Conservation (phyloP, 192 early-diverging fungal species). For the Backusella mclennaniae region DNA sequence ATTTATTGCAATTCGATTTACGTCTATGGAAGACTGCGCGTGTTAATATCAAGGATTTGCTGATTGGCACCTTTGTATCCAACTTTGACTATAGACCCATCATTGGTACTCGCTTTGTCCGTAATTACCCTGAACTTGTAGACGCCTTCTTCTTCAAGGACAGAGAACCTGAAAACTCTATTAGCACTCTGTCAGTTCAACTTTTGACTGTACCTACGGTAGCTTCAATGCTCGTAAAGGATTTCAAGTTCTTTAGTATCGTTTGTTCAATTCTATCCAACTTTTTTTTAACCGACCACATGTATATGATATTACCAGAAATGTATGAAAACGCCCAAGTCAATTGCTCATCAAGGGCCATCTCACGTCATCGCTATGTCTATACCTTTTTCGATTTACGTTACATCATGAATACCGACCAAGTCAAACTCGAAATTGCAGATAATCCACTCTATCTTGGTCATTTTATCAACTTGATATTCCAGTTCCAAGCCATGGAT, state of each 20-base stretch:
- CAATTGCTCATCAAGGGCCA: conserved; percentile 63
- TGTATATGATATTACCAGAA: conserved; percentile 51
- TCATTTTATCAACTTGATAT: conserved; percentile 75
- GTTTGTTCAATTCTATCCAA: conserved; percentile 75
- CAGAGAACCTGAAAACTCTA: conserved; percentile 84
- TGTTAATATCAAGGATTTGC: conserved; percentile 74
- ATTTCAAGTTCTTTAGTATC: conserved; percentile 76
- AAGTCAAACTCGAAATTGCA: conserved; percentile 61
- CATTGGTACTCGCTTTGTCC: conserved; percentile 71
- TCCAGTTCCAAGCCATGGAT: conserved; percentile 93
- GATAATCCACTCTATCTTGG: conserved; percentile 58
- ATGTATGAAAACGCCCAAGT: conserved; percentile 41
- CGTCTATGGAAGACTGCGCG: conserved; percentile 89
- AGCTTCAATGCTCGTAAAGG: conserved; percentile 72
- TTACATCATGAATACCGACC: conserved; percentile 60
- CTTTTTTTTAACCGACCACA: conserved; percentile 72
- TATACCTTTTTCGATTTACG: conserved; percentile 87
- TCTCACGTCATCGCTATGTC: conserved; percentile 67
- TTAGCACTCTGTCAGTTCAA: conserved; percentile 90
- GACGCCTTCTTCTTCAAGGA: conserved; percentile 82
- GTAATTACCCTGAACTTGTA: conserved; percentile 79
- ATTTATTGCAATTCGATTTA: conserved; percentile 79
- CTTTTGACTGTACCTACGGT: conserved; percentile 92
- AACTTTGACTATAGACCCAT: conserved; percentile 75
- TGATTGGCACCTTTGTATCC: conserved; percentile 82